phyloP scores from a whole-genome alignment of 495 filamentous ascomycete genomes.

The Daldinia grandis region DNA sequence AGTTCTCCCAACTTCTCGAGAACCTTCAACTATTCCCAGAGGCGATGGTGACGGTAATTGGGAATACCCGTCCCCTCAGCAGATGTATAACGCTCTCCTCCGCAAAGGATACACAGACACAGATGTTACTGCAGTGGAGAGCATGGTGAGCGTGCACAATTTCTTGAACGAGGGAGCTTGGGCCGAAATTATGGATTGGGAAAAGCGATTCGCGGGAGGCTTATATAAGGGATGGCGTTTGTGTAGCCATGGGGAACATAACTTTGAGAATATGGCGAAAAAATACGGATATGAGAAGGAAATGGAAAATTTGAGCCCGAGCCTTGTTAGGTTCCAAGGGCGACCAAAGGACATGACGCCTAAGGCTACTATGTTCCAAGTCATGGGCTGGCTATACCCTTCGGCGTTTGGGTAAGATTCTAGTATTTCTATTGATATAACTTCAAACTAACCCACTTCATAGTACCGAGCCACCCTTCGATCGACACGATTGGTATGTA shows the following conservation, averaged over 20 bases:
- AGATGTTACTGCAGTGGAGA: slow-evolving; percentile 89
- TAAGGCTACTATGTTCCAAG: slow-evolving; percentile 81
- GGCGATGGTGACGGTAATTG: slow-evolving; percentile 80
- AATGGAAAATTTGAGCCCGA: slow-evolving; percentile 61
- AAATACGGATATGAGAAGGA: slow-evolving; percentile 50
- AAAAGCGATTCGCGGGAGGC: slow-evolving; percentile 80
- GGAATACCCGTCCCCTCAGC: slow-evolving; percentile 98
- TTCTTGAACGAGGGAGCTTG: slow-evolving; percentile 98
- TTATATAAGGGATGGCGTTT: slow-evolving; percentile 74
- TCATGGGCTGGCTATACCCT: slow-evolving; percentile 82
- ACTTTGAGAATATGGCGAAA: slow-evolving; percentile 46
- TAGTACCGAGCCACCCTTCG: slow-evolving; percentile 87
- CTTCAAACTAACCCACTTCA: slow-evolving; percentile 20
- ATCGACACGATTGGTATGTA: slow-evolving; percentile 97
- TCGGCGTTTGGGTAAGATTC: slow-evolving; percentile 71
- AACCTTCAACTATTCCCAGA: slow-evolving; percentile 85
- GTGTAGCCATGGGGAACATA: slow-evolving; percentile 76
- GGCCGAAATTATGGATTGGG: slow-evolving; percentile 92
- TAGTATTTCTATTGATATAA: not conserved
- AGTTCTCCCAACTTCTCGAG: slow-evolving; percentile 77
- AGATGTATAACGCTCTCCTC: slow-evolving; percentile 98
- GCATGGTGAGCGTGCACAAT: slow-evolving; percentile 97
- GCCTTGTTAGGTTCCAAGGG: slow-evolving; percentile 85
- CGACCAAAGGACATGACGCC: slow-evolving; percentile 88
- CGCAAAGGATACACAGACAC: slow-evolving; percentile 96